Evolutionary conservation across 2,329 filamentous ascomycete genomes (phyloP).

Genomic region (Amphichorda felina): DNA sequence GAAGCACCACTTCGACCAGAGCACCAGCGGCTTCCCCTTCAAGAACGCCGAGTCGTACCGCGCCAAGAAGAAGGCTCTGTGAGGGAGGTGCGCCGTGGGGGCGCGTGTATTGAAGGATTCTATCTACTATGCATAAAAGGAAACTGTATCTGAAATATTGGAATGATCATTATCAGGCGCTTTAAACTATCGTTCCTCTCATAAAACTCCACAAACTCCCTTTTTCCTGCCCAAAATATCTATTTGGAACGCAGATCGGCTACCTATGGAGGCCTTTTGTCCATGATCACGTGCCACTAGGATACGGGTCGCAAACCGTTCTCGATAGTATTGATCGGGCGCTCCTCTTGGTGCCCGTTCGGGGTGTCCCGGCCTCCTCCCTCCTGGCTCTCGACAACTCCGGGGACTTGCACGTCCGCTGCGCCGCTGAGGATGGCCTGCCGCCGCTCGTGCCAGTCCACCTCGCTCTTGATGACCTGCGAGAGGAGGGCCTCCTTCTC

Average conservation of each 20-base stretch:
- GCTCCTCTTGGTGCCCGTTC: neutral
- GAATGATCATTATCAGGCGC: no score
- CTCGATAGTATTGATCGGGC: conserved; percentile 2
- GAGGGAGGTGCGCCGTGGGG: conserved; percentile 1
- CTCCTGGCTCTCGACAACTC: conserved; percentile 6
- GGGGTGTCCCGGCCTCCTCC: neutral
- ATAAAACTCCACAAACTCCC: no score
- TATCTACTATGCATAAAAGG: no score
- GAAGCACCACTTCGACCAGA: conserved; percentile 23
- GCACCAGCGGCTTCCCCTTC: conserved; percentile 26
- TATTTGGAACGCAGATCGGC: no score
- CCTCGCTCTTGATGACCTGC: conserved; percentile 56
- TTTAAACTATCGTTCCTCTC: no score
- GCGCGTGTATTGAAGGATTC: neutral
- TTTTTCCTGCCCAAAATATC: no score
- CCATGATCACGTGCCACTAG: neutral
- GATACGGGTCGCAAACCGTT: conserved; percentile 2
- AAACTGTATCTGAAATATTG: neutral
- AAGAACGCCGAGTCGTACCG: conserved; percentile 23
- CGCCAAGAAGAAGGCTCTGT: conserved; percentile 24
- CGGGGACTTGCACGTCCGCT: conserved; percentile 30
- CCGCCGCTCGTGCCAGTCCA: conserved; percentile 50
- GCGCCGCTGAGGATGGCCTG: conserved; percentile 38
- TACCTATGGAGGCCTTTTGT: no score
- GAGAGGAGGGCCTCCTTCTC: conserved; percentile 72